phyloP scores from a whole-genome alignment of 1,139 yeast species.

The Taphrina confusa region DNA sequence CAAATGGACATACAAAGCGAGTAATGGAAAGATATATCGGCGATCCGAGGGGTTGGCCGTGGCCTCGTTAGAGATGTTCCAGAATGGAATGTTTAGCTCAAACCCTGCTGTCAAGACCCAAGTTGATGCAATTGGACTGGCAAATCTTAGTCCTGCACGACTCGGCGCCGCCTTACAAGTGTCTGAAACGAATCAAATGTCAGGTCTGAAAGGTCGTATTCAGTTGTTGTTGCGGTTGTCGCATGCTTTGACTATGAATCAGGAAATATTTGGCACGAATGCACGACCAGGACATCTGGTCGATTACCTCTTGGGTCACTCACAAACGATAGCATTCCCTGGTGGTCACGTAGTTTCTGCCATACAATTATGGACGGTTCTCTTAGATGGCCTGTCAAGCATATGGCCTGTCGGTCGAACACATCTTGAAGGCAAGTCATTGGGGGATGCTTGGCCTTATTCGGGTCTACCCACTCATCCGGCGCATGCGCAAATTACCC shows the following conservation, averaged over 20 bases:
- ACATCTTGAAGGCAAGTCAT: slow-evolving; percentile 51
- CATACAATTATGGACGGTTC: slow-evolving; percentile 56
- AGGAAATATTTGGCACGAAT: slow-evolving; percentile 51
- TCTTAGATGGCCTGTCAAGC: slow-evolving; percentile 56
- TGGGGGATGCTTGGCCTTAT: slow-evolving; percentile 64
- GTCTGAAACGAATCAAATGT: slow-evolving; percentile 51
- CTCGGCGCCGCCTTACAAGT: slow-evolving; percentile 53
- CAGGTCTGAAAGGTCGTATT: slow-evolving; percentile 57
- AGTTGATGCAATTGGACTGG: slow-evolving; percentile 52
- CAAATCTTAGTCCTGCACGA: slow-evolving; percentile 42
- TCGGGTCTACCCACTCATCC: slow-evolving; percentile 44
- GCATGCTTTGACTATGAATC: slow-evolving; percentile 48
- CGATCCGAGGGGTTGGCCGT: slow-evolving; percentile 65
- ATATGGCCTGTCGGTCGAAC: slow-evolving; percentile 60
- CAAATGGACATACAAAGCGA: slow-evolving; percentile 52
- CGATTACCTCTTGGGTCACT: slow-evolving; percentile 47
- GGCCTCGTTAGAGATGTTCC: slow-evolving; percentile 58
- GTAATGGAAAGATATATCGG: slow-evolving; percentile 44
- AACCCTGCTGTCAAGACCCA: slow-evolving; percentile 46
- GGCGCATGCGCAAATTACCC: slow-evolving; percentile 50
- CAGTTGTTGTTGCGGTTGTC: slow-evolving; percentile 53
- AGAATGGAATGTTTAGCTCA: slow-evolving; percentile 52
- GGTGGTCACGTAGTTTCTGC: slow-evolving; percentile 29
- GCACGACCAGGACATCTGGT: slow-evolving; percentile 59
- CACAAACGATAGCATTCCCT: slow-evolving; percentile 35